These are phyloP conservation scores for Diplodia seriata DNA, from an alignment of 2,329 filamentous ascomycete genomes.

Conservation along the genomic window DNA sequence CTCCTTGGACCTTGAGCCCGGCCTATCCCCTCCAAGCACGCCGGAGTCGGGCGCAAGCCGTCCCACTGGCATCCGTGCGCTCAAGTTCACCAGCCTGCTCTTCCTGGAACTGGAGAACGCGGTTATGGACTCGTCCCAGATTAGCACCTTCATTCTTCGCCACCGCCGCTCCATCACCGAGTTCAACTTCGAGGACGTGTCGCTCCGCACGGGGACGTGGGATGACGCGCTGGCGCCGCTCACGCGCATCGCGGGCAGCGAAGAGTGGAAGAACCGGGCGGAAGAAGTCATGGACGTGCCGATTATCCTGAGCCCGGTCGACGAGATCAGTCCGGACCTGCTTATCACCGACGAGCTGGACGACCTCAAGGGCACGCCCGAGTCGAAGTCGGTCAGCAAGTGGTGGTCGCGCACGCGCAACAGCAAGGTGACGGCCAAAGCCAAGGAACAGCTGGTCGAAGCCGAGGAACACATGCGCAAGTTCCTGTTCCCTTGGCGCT, in stretches of 20 bases:
- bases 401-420: slow-evolving; percentile 43
- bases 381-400: slow-evolving; percentile 40
- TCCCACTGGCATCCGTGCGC: slow-evolving; percentile 43
- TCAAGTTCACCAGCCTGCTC: slow-evolving; percentile 70
- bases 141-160: slow-evolving; percentile 70
- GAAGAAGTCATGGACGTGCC: slow-evolving; percentile 49
- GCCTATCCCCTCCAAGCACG: slow-evolving; percentile 64
- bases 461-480: slow-evolving; percentile 48
- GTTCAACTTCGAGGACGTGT: slow-evolving; percentile 80
- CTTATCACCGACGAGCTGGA: slow-evolving; percentile 42
- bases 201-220: slow-evolving; percentile 75
- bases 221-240: slow-evolving; percentile 81
- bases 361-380: slow-evolving; percentile 39
- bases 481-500: slow-evolving; percentile 46
- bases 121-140: slow-evolving; percentile 72
- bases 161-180: slow-evolving; percentile 75
- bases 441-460: slow-evolving; percentile 47
- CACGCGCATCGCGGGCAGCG: slow-evolving; percentile 53
- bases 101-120: slow-evolving; percentile 76
- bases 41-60: slow-evolving; percentile 43
- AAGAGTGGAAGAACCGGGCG: slow-evolving; percentile 46
- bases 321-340: slow-evolving; percentile 42
- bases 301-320: slow-evolving; percentile 46
- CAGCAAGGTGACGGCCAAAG: slow-evolving; percentile 33
- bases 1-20: slow-evolving; percentile 71